Base-by-base conservation (phyloP, 306 rosid species). In the Carpinus fangiana region DNA sequence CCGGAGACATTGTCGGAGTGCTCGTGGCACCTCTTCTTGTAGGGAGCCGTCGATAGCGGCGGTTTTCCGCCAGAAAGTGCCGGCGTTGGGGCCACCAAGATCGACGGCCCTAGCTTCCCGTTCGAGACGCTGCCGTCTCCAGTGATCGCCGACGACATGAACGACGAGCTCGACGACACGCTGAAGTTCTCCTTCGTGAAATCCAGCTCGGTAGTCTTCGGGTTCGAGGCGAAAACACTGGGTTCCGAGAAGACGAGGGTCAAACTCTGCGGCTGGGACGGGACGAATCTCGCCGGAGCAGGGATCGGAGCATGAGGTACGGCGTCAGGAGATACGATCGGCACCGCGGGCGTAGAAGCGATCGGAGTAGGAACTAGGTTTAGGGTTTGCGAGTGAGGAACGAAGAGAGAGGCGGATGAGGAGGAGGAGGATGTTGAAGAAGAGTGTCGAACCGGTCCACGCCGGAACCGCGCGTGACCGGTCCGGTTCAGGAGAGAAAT, bases 401-500 rank as follows among this genome's bases (percentile, higher is more conserved):
- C 31, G 36, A 80, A 80, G 81, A 52, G 62, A 17, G 82, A 50
- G 4, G 76, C 76, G 5, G 83, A 59, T 20, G 79, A 67, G 11
- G 76, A 65, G 0, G 81, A 77, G 2, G 84, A 53, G 0, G 86
- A 70, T 0, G 89, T 57, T 3, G 85, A 76, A 14, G 81, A 47
- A 14, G 79, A 48, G 11, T 83, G 41, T 3, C 75, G 76, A 65
- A 80, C 76, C 5, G 97, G 98, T 5, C 91, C 98, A 21, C 98
- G 95, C 12, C 98, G 81, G 90, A 93, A 93, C n/a, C 98, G 88
- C 79, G 98, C 98, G 68, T 86, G 98, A 23, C 97, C 98, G 70
- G 97, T 91, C 73, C 97, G 91, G 78, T 89, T 87, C 48, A 91
- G 81, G 2, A 91, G 77, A 23, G 96, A 90, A 41, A 90, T 90